Evolutionary conservation across 78 protist species (phyloP).

Genomic region (Anaeramoeba ignava): DNA sequence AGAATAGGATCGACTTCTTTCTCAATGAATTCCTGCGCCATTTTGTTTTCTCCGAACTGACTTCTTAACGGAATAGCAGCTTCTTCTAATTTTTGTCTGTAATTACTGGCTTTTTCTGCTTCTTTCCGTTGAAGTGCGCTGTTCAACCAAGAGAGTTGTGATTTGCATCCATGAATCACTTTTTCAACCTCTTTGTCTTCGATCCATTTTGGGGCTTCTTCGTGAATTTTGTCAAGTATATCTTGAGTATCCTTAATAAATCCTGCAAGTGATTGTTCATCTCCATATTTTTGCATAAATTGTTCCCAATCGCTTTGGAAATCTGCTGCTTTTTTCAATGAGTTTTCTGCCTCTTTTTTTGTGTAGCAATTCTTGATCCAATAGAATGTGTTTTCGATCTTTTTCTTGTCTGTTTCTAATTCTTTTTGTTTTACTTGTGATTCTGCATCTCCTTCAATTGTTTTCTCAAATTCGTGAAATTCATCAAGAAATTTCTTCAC

Average conservation of each 20-base stretch:
- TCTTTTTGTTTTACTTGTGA: no score
- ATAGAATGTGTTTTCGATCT: no score
- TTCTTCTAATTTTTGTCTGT: not conserved
- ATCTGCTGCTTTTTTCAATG: no score
- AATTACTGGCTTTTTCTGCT: not conserved
- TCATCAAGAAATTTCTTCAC: not conserved
- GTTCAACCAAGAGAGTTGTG: not conserved
- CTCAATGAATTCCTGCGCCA: not conserved
- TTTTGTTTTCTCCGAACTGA: not conserved
- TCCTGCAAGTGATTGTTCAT: no score
- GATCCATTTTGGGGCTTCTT: not conserved
- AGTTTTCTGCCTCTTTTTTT: no score
- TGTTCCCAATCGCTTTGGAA: no score
- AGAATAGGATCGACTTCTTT: not conserved
- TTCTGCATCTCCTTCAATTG: not conserved
- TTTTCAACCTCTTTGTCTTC: not conserved
- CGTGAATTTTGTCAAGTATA: not conserved
- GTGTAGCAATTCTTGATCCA: no score
- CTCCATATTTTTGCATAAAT: no score
- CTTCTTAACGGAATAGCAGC: not conserved
- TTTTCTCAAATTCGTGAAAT: not conserved
- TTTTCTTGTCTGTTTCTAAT: no score
- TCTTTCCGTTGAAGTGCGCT: not conserved
- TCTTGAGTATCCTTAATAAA: not conserved
- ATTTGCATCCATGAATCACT: not conserved